Conservation (phyloP, 148 eudicot genomes). For the Silene latifolia region DNA sequence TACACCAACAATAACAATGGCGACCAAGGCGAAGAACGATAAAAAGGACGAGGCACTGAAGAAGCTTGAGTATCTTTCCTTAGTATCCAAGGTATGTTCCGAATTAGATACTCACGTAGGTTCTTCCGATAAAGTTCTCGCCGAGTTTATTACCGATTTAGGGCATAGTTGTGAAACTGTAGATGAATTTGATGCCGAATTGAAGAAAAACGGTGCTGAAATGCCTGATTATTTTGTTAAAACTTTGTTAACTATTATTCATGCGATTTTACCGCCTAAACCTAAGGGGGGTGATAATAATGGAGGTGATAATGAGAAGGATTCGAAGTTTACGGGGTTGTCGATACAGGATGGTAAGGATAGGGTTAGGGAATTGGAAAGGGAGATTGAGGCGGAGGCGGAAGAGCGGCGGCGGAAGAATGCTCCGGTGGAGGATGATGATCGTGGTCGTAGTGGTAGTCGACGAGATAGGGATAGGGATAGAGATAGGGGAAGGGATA, state of each 20-base stretch:
- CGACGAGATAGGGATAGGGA: constrained; percentile 22
- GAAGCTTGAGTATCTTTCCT: constrained; percentile 61
- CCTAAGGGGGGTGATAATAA: constrained; percentile 26
- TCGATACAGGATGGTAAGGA: constrained; percentile 53
- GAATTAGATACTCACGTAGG: constrained; percentile 82
- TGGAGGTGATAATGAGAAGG: constrained; percentile 22
- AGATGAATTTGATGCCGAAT: constrained; percentile 59
- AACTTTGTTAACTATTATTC: constrained; percentile 69
- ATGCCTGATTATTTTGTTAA: constrained; percentile 82
- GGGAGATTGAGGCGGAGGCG: constrained; percentile 24
- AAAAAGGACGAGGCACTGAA: constrained; percentile 38
- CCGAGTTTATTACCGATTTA: constrained; percentile 71
- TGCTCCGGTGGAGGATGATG: constrained; percentile 2
- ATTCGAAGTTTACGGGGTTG: constrained; percentile 37
- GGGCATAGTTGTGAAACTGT: constrained; percentile 57
- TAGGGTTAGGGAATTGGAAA: constrained; percentile 35
- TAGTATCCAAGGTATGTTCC: constrained; percentile 83
- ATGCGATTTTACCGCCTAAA: constrained; percentile 80
- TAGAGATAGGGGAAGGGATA: constrained; percentile 27
- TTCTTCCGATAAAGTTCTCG: constrained; percentile 60
- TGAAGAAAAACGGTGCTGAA: constrained; percentile 78
- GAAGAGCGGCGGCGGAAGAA: constrained; percentile 27
- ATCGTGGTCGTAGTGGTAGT: constrained; percentile 11
- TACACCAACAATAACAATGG: constrained; percentile 1
- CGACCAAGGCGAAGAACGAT: neutral